phyloP scores from a whole-genome alignment of 2,329 filamentous ascomycete genomes.

The Alternaria gansuensis region DNA sequence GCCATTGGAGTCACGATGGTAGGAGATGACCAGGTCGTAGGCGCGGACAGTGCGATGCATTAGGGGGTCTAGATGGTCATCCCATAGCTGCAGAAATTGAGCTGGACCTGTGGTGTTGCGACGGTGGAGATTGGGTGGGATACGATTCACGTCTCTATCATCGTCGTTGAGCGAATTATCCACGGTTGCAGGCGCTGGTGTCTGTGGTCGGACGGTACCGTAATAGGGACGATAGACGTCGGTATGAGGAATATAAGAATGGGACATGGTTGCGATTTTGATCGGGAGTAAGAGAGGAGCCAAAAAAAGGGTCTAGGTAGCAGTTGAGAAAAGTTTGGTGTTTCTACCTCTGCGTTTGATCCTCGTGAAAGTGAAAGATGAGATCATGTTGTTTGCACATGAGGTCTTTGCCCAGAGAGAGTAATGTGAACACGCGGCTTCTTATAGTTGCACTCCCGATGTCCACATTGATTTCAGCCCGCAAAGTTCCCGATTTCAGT shows the following conservation, averaged over 20 bases:
- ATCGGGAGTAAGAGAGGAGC: neutral
- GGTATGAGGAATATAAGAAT: neutral
- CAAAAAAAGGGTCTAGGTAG: neutral
- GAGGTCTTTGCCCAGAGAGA: neutral
- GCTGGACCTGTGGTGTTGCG: neutral
- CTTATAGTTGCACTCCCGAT: neutral
- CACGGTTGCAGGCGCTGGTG: neutral
- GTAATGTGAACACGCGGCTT: neutral
- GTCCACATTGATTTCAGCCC: neutral
- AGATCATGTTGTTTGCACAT: neutral
- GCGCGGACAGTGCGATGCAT: constrained; percentile 29
- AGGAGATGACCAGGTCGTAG: constrained; percentile 33
- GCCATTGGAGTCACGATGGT: constrained; percentile 24
- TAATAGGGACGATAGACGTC: neutral
- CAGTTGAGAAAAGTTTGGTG: neutral
- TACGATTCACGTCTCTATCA: neutral
- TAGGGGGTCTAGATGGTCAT: constrained; percentile 19
- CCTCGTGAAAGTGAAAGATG: neutral
- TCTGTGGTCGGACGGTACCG: neutral
- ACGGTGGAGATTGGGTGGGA: neutral
- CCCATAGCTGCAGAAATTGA: constrained; percentile 21
- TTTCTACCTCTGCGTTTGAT: neutral
- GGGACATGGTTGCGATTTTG: neutral
- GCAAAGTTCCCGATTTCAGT: neutral
- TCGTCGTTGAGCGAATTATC: neutral